Percentiles rank a stretch among this genome's conserved stretches.
These are phyloP conservation scores for Lactarius tabidus DNA, from an alignment of 768 basidiomycete genomes.

Conservation along the genomic window DNA sequence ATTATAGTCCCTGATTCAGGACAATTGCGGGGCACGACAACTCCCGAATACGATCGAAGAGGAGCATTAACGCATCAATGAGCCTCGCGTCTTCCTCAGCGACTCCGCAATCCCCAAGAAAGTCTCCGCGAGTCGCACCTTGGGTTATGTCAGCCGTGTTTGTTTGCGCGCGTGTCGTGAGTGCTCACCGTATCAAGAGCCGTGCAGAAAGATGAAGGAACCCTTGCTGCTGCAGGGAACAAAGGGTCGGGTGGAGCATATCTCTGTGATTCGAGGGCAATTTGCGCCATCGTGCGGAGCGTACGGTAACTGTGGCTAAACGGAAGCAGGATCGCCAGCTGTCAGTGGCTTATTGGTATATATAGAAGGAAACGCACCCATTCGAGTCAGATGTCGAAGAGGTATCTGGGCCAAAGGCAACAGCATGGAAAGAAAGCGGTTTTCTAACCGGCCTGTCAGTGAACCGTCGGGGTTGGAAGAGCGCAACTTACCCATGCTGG, in stretches of 20 bases:
- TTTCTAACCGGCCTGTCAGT: conserved; percentile 35
- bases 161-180: not conserved
- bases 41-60: not conserved
- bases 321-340: conserved; percentile 43
- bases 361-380: conserved; percentile 19
- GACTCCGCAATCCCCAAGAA: conserved; percentile 37
- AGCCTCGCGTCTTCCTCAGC: conserved; percentile 46
- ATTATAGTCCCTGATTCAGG: not conserved
- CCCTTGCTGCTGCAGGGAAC: not conserved
- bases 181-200: not conserved
- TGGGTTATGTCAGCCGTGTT: not conserved
- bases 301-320: conserved; percentile 39
- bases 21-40: not conserved
- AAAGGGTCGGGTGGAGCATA: conserved; percentile 39
- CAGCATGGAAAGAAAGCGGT: conserved; percentile 53
- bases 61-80: conserved; percentile 35
- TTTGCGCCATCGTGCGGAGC: conserved; percentile 47
- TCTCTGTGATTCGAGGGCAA: conserved; percentile 46
- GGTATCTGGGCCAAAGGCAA: conserved; percentile 31
- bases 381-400: conserved; percentile 37
- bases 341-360: not conserved
- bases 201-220: conserved; percentile 25
- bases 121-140: conserved; percentile 53
- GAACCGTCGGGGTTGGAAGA: not conserved
- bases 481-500: conserved; percentile 39